Percentiles rank a stretch among this genome's conserved stretches.
These are phyloP conservation scores for Scheffersomyces segobiensis DNA, from an alignment of 1,139 yeast species.

Conservation along the genomic window DNA sequence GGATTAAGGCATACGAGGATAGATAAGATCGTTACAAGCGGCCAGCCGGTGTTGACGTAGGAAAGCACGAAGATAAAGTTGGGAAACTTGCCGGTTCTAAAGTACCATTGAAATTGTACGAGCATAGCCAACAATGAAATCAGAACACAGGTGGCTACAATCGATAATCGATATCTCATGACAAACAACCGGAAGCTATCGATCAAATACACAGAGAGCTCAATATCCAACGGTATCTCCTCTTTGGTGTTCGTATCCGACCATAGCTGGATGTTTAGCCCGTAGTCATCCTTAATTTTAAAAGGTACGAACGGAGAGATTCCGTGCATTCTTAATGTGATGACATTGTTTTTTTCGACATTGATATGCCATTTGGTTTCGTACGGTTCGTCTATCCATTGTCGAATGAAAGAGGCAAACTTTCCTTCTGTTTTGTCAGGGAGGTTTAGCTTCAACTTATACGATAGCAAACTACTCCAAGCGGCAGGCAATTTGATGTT, in stretches of 20 bases:
- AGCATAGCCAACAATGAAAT: slow-evolving; percentile 45
- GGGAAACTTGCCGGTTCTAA: slow-evolving; percentile 45
- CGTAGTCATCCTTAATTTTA: slow-evolving; percentile 19
- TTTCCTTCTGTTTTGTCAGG: slow-evolving; percentile 11
- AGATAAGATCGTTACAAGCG: slow-evolving; percentile 18
- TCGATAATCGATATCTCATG: slow-evolving; percentile 61
- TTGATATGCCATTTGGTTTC: slow-evolving; percentile 80
- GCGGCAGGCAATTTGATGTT: slow-evolving; percentile 55
- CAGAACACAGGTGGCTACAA: slow-evolving; percentile 58
- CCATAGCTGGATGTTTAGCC: slow-evolving; percentile 49
- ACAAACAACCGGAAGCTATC: slow-evolving; percentile 54
- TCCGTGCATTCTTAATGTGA: slow-evolving; percentile 61
- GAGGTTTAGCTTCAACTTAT: slow-evolving; percentile 35
- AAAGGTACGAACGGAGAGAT: slow-evolving; percentile 78
- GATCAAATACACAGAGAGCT: slow-evolving; percentile 42
- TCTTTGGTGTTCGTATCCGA: slow-evolving; percentile 23
- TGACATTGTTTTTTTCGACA: slow-evolving; percentile 27
- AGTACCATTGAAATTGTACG: slow-evolving; percentile 46
- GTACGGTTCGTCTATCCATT: slow-evolving; percentile 61
- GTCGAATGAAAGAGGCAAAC: slow-evolving; percentile 68
- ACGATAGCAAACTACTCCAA: slow-evolving; percentile 65
- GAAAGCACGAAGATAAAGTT: slow-evolving; percentile 50
- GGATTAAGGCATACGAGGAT: slow-evolving; percentile 39
- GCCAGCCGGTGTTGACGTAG: slow-evolving; percentile 23
- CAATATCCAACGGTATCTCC: slow-evolving; percentile 30